These are phyloP conservation scores for Saitozyma sp. DNA, from an alignment of 768 basidiomycete species.

Conservation along the genomic window DNA sequence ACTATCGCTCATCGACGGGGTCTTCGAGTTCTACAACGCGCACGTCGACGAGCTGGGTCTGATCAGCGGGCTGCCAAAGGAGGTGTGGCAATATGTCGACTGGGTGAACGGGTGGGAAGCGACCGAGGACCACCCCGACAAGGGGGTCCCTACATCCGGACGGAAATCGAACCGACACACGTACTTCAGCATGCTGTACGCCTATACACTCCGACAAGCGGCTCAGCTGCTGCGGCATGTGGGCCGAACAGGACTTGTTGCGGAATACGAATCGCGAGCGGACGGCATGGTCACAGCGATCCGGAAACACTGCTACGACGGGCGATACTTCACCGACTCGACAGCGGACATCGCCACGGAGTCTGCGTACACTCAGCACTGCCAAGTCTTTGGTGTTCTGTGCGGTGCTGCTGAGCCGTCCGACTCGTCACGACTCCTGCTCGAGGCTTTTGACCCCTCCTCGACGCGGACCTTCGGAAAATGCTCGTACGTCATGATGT, in stretches of 20 bases:
- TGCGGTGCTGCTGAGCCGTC: slow-evolving; percentile 12
- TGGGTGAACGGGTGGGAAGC: slow-evolving; percentile 27
- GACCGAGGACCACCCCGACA: slow-evolving; percentile 22
- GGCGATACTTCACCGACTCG: slow-evolving; percentile 9
- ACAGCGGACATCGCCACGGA: slow-evolving; percentile 5
- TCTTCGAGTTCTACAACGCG: slow-evolving; percentile 32
- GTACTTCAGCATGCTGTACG: slow-evolving; percentile 17
- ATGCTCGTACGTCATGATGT: slow-evolving; percentile 32
- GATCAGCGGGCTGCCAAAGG: slow-evolving; percentile 20
- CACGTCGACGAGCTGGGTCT: slow-evolving; percentile 27
- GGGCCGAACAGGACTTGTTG: slow-evolving; percentile 7
- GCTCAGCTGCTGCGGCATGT: slow-evolving; percentile 4
- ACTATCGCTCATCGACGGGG: slow-evolving; percentile 24
- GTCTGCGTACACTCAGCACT: slow-evolving; percentile 7
- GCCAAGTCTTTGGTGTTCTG: slow-evolving; percentile 13
- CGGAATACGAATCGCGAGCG: slow-evolving; percentile 3
- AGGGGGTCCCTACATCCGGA: slow-evolving; percentile 26
- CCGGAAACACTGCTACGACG: slow-evolving; percentile 12
- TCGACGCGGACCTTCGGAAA: background rate
- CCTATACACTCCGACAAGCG: slow-evolving; percentile 7
- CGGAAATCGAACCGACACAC: slow-evolving; percentile 18
- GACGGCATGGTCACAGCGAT: slow-evolving; percentile 6
- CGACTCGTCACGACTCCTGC: slow-evolving; percentile 19
- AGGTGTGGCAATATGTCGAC: slow-evolving; percentile 36
- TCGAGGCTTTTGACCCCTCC: slow-evolving; percentile 1